A percentile compares a stretch with the other conserved stretches of the same genome.
Conservation (phyloP, 352 stramenopile genomes). For the Globisporangium lucens region DNA sequence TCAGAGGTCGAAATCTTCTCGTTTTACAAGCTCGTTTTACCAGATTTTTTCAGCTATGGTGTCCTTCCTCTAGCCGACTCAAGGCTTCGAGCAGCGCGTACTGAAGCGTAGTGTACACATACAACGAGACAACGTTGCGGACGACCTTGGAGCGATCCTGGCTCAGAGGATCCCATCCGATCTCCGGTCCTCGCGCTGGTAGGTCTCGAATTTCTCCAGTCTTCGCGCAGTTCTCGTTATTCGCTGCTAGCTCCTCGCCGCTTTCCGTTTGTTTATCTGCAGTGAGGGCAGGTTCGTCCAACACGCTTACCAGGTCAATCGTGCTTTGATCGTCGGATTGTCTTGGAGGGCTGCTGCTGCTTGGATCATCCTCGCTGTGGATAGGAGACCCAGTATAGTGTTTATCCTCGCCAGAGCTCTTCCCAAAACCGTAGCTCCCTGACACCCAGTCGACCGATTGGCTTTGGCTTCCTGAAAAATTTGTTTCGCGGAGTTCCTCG, state of each 20-base stretch:
- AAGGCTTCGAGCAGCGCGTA: slow-evolving; percentile 19
- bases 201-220: not conserved
- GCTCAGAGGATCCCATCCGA: slow-evolving; percentile 20
- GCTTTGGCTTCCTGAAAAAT: not conserved
- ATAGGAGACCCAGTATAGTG: too few species aligned
- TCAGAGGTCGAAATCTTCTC: too few species aligned
- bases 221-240: not conserved
- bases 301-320: too few species aligned
- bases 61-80: not conserved
- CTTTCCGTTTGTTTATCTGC: not conserved
- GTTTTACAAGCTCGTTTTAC: too few species aligned
- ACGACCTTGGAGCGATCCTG: slow-evolving; percentile 21
- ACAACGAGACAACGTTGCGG: slow-evolving; percentile 22
- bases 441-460: not conserved
- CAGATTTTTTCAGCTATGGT: not conserved
- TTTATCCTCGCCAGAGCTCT: not conserved
- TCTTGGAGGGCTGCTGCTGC: not conserved
- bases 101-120: slow-evolving; percentile 21
- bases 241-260: not conserved
- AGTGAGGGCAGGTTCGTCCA: not conserved
- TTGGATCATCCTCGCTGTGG: not conserved
- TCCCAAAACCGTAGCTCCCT: not conserved
- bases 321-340: not conserved
- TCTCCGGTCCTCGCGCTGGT: slow-evolving; percentile 3
- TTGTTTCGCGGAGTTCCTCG: not conserved